Conservation (phyloP, 2,329 filamentous ascomycete species). For the Lachnellula cervina region DNA sequence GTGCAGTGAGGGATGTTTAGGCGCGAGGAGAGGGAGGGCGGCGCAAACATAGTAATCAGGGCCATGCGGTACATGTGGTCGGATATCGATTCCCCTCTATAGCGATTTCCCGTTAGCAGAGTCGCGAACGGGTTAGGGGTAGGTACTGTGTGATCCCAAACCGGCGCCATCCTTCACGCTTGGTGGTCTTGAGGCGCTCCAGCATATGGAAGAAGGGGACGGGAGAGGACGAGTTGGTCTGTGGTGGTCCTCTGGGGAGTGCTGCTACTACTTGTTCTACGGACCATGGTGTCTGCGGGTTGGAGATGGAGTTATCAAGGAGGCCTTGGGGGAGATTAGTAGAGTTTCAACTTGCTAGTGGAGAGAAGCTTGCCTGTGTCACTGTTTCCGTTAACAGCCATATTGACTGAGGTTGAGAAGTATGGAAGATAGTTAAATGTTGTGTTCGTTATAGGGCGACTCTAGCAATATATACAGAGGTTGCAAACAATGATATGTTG, state of each 20-base stretch:
- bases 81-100: slow-evolving; percentile 79
- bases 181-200: slow-evolving; percentile 90
- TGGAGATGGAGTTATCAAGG: neutral
- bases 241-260: slow-evolving; percentile 54
- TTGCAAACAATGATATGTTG: too few species aligned
- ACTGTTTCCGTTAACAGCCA: neutral
- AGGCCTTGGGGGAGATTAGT: neutral
- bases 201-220: slow-evolving; percentile 92
- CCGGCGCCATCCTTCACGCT: slow-evolving; percentile 90
- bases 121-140: neutral
- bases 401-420: neutral
- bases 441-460: too few species aligned
- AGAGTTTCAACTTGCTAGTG: neutral
- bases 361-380: neutral
- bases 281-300: slow-evolving; percentile 39
- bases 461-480: too few species aligned
- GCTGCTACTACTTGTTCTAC: slow-evolving; percentile 60
- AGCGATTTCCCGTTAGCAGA: slow-evolving; percentile 12
- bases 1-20: slow-evolving; percentile 81
- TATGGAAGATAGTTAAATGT: too few species aligned
- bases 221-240: slow-evolving; percentile 63
- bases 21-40: slow-evolving; percentile 62
- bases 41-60: slow-evolving; percentile 88
- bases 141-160: slow-evolving; percentile 65
- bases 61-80: slow-evolving; percentile 99